A percentile compares a stretch with the other conserved stretches of the same genome.
Evolutionary conservation across 768 basidiomycete species (phyloP).

Genomic region (Rickenella mellea): DNA sequence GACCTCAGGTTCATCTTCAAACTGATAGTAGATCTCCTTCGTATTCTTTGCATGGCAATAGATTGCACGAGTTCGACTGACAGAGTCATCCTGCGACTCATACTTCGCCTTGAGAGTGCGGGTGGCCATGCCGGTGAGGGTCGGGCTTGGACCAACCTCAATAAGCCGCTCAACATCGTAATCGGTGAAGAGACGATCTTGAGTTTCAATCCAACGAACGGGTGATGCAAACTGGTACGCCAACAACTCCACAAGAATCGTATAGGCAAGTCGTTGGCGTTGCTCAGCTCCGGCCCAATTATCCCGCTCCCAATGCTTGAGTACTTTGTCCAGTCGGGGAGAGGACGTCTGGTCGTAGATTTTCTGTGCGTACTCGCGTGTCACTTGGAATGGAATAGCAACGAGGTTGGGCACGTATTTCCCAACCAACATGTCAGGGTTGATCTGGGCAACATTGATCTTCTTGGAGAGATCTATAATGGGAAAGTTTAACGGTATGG

Average conservation of each 20-base stretch:
- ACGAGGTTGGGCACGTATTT: slow-evolving; percentile 98
- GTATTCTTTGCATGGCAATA: slow-evolving; percentile 91
- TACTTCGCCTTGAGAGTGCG: slow-evolving; percentile 91
- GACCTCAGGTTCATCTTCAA: slow-evolving; percentile 70
- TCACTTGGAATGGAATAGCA: slow-evolving; percentile 76
- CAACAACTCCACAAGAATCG: slow-evolving; percentile 91
- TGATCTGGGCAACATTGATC: slow-evolving; percentile 83
- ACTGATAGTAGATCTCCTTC: slow-evolving; percentile 97
- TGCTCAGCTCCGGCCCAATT: slow-evolving; percentile 74
- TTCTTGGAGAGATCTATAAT: slow-evolving; percentile 87
- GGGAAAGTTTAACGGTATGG: slow-evolving; percentile 2
- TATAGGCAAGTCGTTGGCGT: slow-evolving; percentile 90
- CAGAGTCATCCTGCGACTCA: slow-evolving; percentile 80
- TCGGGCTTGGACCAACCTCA: slow-evolving; percentile 94
- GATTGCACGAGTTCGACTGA: slow-evolving; percentile 68
- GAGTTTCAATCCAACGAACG: slow-evolving; percentile 98
- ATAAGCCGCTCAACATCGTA: slow-evolving; percentile 90
- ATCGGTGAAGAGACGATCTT: slow-evolving; percentile 82
- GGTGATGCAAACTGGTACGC: slow-evolving; percentile 99
- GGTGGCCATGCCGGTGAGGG: slow-evolving; percentile 88
- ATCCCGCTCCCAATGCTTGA: slow-evolving; percentile 89
- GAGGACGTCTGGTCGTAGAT: slow-evolving; percentile 97
- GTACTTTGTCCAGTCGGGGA: slow-evolving; percentile 89
- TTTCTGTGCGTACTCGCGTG: slow-evolving; percentile 82
- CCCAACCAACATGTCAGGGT: slow-evolving; percentile 89